These are phyloP conservation scores for Alternaria consortialis DNA, from an alignment of 2,329 filamentous ascomycete species.

Conservation along the genomic window DNA sequence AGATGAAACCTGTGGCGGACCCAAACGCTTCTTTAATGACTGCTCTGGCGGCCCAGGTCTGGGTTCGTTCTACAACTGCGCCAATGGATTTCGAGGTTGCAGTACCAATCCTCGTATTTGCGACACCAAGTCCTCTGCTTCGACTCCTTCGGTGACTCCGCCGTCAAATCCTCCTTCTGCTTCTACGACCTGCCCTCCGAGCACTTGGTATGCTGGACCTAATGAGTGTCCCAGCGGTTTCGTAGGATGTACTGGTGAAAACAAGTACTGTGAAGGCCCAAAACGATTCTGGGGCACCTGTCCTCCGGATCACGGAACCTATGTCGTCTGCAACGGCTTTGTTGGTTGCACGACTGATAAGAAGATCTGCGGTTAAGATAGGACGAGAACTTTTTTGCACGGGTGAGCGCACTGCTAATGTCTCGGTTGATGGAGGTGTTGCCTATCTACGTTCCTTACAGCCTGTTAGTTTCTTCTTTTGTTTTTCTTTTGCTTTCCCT, in stretches of 20 bases:
- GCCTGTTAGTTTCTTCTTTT: too few species aligned
- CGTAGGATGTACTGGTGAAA: neutral
- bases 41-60: neutral
- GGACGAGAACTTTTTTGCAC: neutral
- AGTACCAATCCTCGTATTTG: conserved; percentile 3
- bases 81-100: neutral
- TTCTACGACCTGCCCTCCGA: neutral
- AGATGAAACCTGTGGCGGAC: too few species aligned
- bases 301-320: conserved; percentile 1
- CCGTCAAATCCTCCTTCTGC: too few species aligned
- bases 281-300: conserved; percentile 1
- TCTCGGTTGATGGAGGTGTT: too few species aligned
- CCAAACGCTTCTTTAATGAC: neutral
- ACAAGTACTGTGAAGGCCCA: neutral
- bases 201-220: neutral
- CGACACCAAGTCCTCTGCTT: neutral
- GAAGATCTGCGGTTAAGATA: neutral
- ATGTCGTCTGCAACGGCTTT: conserved; percentile 2
- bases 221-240: conserved; percentile 2
- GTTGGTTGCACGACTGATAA: neutral
- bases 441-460: too few species aligned
- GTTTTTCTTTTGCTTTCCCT: too few species aligned
- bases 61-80: conserved; percentile 4
- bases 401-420: too few species aligned
- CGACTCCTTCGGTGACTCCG: neutral